Conservation (phyloP, 768 basidiomycete genomes). For the Boletus bicolor region DNA sequence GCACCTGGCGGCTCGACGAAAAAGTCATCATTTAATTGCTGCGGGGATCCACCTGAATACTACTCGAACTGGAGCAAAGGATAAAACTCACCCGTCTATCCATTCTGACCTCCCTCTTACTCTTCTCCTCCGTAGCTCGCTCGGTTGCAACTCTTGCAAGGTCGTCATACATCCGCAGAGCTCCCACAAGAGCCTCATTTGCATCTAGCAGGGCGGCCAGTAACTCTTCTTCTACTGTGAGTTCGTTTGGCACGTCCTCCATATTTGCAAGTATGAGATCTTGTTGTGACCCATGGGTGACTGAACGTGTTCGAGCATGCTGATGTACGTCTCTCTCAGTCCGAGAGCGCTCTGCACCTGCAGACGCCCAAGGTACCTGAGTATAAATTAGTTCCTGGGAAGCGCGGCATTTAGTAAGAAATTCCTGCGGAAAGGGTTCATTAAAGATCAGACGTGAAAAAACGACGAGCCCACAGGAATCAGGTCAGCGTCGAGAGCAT, state of each 20-base stretch:
- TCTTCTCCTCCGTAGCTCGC: conserved; percentile 59
- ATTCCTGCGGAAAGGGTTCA: conserved; percentile 56
- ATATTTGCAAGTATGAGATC: conserved; percentile 23
- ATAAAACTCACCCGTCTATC: conserved; percentile 56
- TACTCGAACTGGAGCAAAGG: conserved; percentile 17
- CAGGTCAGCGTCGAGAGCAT: conserved; percentile 60
- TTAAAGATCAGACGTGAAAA: background rate
- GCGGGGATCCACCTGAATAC: background rate
- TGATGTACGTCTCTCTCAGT: conserved; percentile 22
- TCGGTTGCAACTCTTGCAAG: conserved; percentile 62
- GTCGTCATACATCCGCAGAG: conserved; percentile 74
- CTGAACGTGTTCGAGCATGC: conserved; percentile 16
- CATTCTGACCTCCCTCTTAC: conserved; percentile 63
- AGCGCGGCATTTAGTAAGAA: conserved; percentile 69
- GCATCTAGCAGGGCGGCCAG: conserved; percentile 70
- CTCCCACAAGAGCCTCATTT: conserved; percentile 66
- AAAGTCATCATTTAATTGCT: conserved; percentile 29
- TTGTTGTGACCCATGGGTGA: conserved; percentile 19
- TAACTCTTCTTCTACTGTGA: conserved; percentile 72
- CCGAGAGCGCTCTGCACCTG: conserved; percentile 73
- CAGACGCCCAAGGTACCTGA: conserved; percentile 89
- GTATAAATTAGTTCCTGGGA: conserved; percentile 84
- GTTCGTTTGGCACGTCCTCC: conserved; percentile 38
- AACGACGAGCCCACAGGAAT: conserved; percentile 52
- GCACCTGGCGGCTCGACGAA: conserved; percentile 17